Conservation (phyloP, 805 yeast species). For the Ogataea naganishii region DNA sequence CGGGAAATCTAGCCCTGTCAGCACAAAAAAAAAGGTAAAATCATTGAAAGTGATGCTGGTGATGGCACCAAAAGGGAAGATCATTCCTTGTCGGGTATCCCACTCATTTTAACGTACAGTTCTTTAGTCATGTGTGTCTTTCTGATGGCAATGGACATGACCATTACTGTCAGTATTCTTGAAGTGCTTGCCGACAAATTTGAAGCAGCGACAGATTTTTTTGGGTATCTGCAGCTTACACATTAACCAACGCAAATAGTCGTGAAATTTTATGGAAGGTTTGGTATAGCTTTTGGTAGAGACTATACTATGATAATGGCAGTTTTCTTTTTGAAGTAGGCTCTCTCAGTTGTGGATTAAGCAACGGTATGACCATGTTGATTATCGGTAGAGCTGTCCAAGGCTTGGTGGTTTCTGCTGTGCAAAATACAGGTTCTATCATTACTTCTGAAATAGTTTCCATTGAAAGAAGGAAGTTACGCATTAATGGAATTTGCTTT, state of each 20-base stretch:
- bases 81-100: slow-evolving; percentile 13
- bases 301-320: slow-evolving; percentile 39
- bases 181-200: slow-evolving; percentile 44
- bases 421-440: slow-evolving; percentile 47
- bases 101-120: slow-evolving; percentile 9
- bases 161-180: slow-evolving; percentile 46
- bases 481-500: slow-evolving; percentile 30
- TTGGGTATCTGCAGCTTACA: slow-evolving; percentile 50
- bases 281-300: slow-evolving; percentile 51
- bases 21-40: no score
- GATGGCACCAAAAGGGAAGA: slow-evolving; percentile 22
- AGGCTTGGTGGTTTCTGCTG: slow-evolving; percentile 68
- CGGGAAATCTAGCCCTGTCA: no score
- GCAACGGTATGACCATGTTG: slow-evolving; percentile 47
- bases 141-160: slow-evolving; percentile 43
- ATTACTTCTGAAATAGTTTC: slow-evolving; percentile 51
- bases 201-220: slow-evolving; percentile 39
- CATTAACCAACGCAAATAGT: slow-evolving; percentile 45
- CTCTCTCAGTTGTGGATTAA: slow-evolving; percentile 47
- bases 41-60: slow-evolving; percentile 33
- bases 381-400: slow-evolving; percentile 66
- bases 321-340: slow-evolving; percentile 52
- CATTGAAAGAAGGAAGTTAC: slow-evolving; percentile 27
- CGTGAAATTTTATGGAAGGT: slow-evolving; percentile 48
- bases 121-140: slow-evolving; percentile 16